Base-by-base conservation (phyloP, 1,139 yeast species). In the Magnusiomyces ingens region DNA sequence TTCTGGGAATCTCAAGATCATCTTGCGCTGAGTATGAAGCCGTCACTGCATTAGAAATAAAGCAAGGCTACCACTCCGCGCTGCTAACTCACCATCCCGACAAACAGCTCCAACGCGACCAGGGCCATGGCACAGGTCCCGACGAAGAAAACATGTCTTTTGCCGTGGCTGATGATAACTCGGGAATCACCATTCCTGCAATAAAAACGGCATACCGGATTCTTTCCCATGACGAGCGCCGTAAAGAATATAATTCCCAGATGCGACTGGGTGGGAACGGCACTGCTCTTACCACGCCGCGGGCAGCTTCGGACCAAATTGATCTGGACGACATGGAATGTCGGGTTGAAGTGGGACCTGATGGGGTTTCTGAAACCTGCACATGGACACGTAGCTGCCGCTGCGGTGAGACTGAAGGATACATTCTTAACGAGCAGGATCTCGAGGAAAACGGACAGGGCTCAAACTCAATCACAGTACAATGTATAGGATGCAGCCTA, bases 51-150 rank as follows among this genome's bases (percentile, higher is more conserved):
- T 60, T 58, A 1, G 81, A 78, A 15, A 74, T 90, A 26, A 82
- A 80, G 60, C 65, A 66, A 13, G 89, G 93, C 0, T 90, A 89
- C 64, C 77, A 76, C 55, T 69, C 67, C 40, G 77, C 76, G 17
- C 73, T 89, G n/a, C 71, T 90, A 2, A 64, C 67, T 4, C 67
- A 78, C 10, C 97, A 89, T 66, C 97, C 97, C 0, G 97, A 89
- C 63, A 89, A 89, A 64, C 70, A 70, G 38, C 62, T 59, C 44
- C 62, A 57, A 19, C 41, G 45, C 37, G 38, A 57, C 13, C 45
- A 19, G 13, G 15, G 17, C 15, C 29, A 13, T 21, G 45, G 19
- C 13, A 15, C n/a, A 26, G 17, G 37, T 12, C 35, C 65, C 38
- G 71, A 79, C 11, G 71, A 76, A 26, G 32, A 26, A 26, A 26